Percentiles rank a stretch among this genome's conserved stretches.
phyloP scores from a whole-genome alignment of 495 filamentous ascomycete species.

The Rhizodiscina lignyota region DNA sequence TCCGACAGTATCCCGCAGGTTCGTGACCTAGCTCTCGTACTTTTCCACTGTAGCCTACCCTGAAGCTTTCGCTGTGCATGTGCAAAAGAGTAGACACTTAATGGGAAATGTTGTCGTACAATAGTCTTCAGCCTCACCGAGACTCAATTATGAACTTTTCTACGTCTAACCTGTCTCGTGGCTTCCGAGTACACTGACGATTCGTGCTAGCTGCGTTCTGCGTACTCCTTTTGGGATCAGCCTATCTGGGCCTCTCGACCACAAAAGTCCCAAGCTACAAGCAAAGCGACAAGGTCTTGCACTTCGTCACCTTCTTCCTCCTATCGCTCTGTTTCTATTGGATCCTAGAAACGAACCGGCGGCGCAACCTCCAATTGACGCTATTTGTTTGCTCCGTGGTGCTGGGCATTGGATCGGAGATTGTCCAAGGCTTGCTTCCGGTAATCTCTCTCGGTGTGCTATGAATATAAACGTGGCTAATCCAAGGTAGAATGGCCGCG shows the following conservation, averaged over 20 bases:
- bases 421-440: conserved; percentile 67
- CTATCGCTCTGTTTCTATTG: conserved; percentile 89
- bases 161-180: too few species aligned
- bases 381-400: conserved; percentile 58
- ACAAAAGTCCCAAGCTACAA: conserved; percentile 19
- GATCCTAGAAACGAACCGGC: conserved; percentile 79
- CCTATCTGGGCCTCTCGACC: conserved; percentile 58
- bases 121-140: too few species aligned
- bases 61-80: too few species aligned
- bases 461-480: conserved; percentile 4
- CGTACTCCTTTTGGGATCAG: conserved; percentile 57
- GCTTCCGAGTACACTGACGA: too few species aligned
- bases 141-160: too few species aligned
- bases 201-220: conserved; percentile 48
- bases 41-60: too few species aligned
- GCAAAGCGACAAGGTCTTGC: conserved; percentile 76
- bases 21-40: too few species aligned
- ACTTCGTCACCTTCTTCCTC: conserved; percentile 77
- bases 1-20: too few species aligned
- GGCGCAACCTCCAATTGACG: conserved; percentile 70
- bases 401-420: conserved; percentile 69
- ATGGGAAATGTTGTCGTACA: too few species aligned
- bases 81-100: too few species aligned
- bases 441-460: conserved; percentile 7
- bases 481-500: conserved; percentile 39